These are phyloP conservation scores for Limnanthes douglasii DNA, from an alignment of 345 rosid genomes.

Conservation along the genomic window DNA sequence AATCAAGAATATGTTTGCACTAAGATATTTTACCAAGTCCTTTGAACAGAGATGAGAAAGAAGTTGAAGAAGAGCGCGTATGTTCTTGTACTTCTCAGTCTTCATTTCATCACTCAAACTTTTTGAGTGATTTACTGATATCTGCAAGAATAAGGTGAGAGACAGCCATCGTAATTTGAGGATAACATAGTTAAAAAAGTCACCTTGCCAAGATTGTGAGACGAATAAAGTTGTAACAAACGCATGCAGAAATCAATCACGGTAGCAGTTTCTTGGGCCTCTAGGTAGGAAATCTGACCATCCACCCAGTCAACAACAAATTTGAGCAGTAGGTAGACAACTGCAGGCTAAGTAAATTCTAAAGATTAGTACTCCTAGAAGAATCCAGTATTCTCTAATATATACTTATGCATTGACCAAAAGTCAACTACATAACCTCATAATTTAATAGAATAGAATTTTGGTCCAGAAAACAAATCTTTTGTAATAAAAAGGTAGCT, in stretches of 20 bases:
- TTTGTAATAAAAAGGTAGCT: too few relatives aligned
- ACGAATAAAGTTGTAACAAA: constrained; percentile 84
- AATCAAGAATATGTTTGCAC: constrained; percentile 6
- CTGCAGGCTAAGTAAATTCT: constrained; percentile 62
- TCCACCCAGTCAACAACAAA: constrained; percentile 95
- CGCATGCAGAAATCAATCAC: constrained; percentile 83
- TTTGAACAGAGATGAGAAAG: constrained; percentile 89
- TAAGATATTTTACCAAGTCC: constrained; percentile 80
- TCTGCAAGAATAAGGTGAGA: constrained; percentile 41
- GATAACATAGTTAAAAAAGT: constrained; percentile 4
- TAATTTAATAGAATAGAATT: constrained; percentile 1
- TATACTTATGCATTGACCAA: not conserved
- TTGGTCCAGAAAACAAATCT: too few relatives aligned
- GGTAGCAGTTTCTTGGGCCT: constrained; percentile 62
- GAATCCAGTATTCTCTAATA: not conserved
- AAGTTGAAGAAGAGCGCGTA: constrained; percentile 95
- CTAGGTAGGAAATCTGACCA: constrained; percentile 87
- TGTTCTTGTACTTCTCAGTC: constrained; percentile 76
- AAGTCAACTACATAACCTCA: not conserved
- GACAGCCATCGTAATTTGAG: constrained; percentile 2
- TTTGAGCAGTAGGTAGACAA: constrained; percentile 79
- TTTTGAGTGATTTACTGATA: constrained; percentile 59
- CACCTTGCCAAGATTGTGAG: constrained; percentile 98
- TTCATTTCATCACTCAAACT: constrained; percentile 71
- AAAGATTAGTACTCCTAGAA: constrained; percentile 8